Percentiles rank a stretch among this genome's conserved stretches.
Conservation (phyloP, 352 stramenopile species). For the Phytophthora capsici region DNA sequence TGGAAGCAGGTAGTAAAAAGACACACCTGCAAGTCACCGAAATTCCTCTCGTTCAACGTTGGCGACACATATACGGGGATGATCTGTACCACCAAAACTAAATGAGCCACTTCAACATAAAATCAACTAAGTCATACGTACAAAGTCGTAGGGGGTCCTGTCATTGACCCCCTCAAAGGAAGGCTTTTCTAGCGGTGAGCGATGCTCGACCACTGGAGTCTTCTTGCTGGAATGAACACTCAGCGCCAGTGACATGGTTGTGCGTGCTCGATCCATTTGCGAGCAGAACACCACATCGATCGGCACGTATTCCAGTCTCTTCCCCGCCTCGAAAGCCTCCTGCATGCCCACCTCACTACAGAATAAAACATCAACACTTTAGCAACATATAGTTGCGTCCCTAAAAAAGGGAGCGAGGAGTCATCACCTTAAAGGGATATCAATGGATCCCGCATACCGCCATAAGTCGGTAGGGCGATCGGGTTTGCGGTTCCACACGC, state of each 20-base stretch:
- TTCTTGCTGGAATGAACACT: constrained; percentile 86
- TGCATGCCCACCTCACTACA: constrained; percentile 80
- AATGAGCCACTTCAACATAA: constrained; percentile 20
- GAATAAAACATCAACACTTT: not conserved
- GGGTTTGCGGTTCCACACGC: constrained; percentile 87
- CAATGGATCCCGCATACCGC: constrained; percentile 85
- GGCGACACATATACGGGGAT: constrained; percentile 82
- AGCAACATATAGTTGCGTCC: constrained; percentile 1
- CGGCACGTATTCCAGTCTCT: constrained; percentile 75
- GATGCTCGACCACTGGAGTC: constrained; percentile 80
- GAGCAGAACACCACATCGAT: constrained; percentile 89
- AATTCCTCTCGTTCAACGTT: constrained; percentile 85
- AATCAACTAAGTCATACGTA: constrained; percentile 33
- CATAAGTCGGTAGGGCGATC: constrained; percentile 73
- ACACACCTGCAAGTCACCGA: constrained; percentile 74
- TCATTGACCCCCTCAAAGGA: constrained; percentile 79
- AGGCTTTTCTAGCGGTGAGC: constrained; percentile 72
- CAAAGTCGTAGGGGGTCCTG: constrained; percentile 80
- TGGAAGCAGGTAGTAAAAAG: not conserved
- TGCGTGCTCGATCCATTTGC: constrained; percentile 82
- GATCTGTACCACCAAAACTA: constrained; percentile 47
- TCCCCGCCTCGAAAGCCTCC: constrained; percentile 80
- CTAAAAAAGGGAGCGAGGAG: not conserved
- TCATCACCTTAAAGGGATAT: constrained; percentile 71
- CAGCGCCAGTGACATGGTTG: constrained; percentile 78